Evolutionary conservation across 106 monocot species (phyloP), one percentile per base, ranked within the genome.

Genomic region (Amphibolis antarctica): DNA sequence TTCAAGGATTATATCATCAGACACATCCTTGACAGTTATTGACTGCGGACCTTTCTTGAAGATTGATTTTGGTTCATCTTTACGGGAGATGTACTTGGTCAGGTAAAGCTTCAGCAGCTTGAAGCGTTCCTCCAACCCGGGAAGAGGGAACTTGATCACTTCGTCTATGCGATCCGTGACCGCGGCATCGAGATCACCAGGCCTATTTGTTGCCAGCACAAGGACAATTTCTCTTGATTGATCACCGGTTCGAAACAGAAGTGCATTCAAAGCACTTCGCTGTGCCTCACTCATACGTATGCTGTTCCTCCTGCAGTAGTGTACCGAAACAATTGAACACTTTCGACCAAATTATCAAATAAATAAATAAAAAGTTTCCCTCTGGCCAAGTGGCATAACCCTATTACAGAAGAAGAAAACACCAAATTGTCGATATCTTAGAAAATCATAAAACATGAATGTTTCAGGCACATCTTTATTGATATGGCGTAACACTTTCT

Each of bases 161-260:
- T 98, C 96, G 30, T 98, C 96, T 23, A 98, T 87, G 13, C 96
- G 90, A 58, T 98, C 96, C 0, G 86, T 55, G 62, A 98, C 75
- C 46, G 96, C 96, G 18, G 96, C 76, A 61, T 98, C 96, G n/a
- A 98, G 86, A 24, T 98, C 96, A 20, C 96, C 90, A 10, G 96
- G 96, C 6, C 90, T 73, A 69, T 90, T 98, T 9, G 94, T 96
- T 13, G 94, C 94, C 12, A 96, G 86, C 29, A 89, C 89, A 45
- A 96, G 83, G 46, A 96, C 89, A 13, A 84, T 86, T 24, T 96
- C 94, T 28, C 84, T 76, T 12, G 94, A 96, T 48, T 96, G 94
- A 51, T 96, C 94, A 26, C 94, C 94, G 14, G 94, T 96, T n/a
- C 94, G 77, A 61, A 96, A 96, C n/a, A 96, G 83, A 46, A 96